A percentile compares a stretch with the other conserved stretches of the same genome.
Conservation (phyloP, 140 eudicot species). For the Senecio squalidus region DNA sequence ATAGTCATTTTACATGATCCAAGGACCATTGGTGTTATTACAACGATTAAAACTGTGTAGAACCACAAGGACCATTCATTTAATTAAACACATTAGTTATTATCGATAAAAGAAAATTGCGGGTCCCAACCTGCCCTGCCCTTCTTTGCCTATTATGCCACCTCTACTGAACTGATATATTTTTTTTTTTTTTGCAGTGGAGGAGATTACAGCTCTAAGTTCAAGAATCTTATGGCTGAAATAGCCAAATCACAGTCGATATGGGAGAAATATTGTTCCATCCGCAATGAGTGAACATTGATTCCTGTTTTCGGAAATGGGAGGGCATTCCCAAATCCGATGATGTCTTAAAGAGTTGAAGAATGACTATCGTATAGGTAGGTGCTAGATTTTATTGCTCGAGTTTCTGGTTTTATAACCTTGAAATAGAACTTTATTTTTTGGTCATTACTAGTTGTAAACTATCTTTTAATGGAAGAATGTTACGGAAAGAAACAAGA, state of each 20-base stretch:
- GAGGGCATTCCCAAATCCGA: not conserved
- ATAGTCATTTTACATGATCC: too few relatives aligned
- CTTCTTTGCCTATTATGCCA: too few relatives aligned
- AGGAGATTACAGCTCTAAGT: constrained; percentile 90
- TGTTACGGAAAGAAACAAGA: constrained; percentile 5
- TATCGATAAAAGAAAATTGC: too few relatives aligned
- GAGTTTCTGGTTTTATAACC: constrained; percentile 14
- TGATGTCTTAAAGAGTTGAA: not conserved
- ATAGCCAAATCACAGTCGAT: constrained; percentile 59
- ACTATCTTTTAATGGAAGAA: constrained; percentile 8
- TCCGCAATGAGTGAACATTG: constrained; percentile 65
- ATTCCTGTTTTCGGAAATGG: not conserved
- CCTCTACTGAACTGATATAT: not conserved
- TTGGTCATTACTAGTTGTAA: constrained; percentile 10
- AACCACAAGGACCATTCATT: too few relatives aligned
- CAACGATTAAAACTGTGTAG: too few relatives aligned
- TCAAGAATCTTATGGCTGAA: constrained; percentile 85
- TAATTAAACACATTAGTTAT: too few relatives aligned
- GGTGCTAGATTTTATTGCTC: constrained; percentile 24
- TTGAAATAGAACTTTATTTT: constrained; percentile 12
- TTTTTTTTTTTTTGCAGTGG: constrained; percentile 59
- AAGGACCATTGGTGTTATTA: too few relatives aligned
- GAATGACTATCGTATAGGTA: constrained; percentile 19
- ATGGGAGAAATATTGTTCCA: constrained; percentile 81
- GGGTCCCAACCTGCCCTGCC: too few relatives aligned